These are phyloP conservation scores for Clavispora fructus DNA, from an alignment of 805 yeast genomes.

Conservation along the genomic window DNA sequence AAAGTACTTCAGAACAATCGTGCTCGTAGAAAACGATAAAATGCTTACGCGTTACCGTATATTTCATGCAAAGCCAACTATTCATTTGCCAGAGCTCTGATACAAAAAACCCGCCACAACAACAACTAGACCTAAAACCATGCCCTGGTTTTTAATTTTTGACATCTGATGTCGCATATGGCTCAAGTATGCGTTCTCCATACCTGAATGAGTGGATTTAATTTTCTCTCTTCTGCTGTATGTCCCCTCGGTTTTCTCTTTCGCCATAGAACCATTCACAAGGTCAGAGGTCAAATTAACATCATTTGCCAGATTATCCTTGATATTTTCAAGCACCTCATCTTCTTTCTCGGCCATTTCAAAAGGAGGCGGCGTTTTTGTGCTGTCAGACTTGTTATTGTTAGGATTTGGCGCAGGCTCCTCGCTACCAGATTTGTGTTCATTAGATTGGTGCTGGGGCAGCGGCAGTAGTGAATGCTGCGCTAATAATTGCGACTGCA, in stretches of 20 bases:
- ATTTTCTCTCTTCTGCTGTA: not conserved
- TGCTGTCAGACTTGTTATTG: not conserved
- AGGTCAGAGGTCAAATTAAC: not conserved
- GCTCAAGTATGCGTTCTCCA: slow-evolving; percentile 2
- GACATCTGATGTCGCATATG: slow-evolving; percentile 4
- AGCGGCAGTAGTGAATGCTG: not conserved
- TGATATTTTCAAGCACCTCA: no score
- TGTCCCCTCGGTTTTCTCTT: not conserved
- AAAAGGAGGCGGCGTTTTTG: not conserved
- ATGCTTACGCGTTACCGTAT: not conserved
- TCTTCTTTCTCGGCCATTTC: not conserved
- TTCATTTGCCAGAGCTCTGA: slow-evolving; percentile 4
- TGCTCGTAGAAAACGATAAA: no score
- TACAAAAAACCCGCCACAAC: slow-evolving; percentile 13
- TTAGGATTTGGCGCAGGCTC: not conserved
- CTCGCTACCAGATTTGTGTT: not conserved
- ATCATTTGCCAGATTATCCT: not conserved
- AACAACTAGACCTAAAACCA: slow-evolving; percentile 8
- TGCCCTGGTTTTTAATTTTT: slow-evolving; percentile 10
- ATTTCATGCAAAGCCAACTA: not conserved
- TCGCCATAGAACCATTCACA: not conserved
- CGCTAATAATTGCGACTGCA: not conserved
- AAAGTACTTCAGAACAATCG: no score
- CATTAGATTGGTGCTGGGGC: not conserved
- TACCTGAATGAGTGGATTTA: not conserved